These are phyloP conservation scores for Microbotryum saponariae DNA, from an alignment of 1,284 basidiomycete genomes.

Conservation along the genomic window DNA sequence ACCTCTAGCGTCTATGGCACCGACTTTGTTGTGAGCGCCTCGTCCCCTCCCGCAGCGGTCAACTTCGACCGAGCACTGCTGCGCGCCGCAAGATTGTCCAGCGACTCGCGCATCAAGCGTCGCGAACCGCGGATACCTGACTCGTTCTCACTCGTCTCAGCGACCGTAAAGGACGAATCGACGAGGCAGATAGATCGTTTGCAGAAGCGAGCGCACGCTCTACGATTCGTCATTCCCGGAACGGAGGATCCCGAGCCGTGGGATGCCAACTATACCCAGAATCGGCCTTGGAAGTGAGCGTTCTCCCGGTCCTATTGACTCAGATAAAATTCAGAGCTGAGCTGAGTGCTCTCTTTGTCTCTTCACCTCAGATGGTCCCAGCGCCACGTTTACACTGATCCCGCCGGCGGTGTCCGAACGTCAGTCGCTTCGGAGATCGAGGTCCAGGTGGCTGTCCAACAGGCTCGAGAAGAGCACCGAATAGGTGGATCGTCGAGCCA, in stretches of 20 bases:
- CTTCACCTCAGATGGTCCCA: constrained; percentile 4
- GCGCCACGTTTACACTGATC: background rate
- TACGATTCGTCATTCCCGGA: too few species aligned
- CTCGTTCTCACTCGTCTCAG: constrained; percentile 1
- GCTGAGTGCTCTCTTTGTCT: too few species aligned
- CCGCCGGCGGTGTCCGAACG: background rate
- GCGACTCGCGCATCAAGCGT: background rate
- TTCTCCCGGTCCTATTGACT: too few species aligned
- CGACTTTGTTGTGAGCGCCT: background rate
- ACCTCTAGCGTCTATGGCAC: background rate
- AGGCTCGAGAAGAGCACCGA: background rate
- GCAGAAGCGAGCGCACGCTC: too few species aligned
- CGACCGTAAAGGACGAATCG: background rate
- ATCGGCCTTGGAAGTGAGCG: too few species aligned
- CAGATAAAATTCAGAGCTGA: too few species aligned
- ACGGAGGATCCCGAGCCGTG: too few species aligned
- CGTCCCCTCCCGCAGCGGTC: background rate
- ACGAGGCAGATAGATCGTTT: background rate
- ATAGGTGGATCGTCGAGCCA: background rate
- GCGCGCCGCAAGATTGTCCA: background rate
- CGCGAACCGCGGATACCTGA: constrained; percentile 7
- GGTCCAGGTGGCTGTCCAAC: constrained; percentile 1
- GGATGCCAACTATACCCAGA: too few species aligned
- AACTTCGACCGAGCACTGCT: constrained; percentile 1
- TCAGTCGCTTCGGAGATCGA: constrained; percentile 4